These are phyloP conservation scores for Neopestalotiopsis sp. DNA, from an alignment of 2,329 filamentous ascomycete species.

Conservation along the genomic window DNA sequence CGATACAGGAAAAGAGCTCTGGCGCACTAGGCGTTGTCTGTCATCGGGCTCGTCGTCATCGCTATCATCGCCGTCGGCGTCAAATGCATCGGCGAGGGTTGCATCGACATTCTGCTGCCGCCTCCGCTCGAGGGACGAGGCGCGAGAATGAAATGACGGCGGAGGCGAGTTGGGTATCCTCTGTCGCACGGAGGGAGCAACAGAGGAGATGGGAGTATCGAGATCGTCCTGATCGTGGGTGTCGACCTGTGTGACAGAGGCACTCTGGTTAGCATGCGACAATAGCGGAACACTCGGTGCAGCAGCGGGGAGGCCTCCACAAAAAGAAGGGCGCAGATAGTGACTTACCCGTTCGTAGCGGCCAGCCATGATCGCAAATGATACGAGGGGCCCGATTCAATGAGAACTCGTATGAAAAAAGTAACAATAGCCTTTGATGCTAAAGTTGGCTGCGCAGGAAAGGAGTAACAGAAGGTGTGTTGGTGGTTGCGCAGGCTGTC, in stretches of 20 bases:
- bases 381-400: background rate
- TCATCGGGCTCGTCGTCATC: constrained; percentile 79
- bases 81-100: constrained; percentile 92
- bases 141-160: constrained; percentile 87
- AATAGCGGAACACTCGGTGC: background rate
- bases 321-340: background rate
- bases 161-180: constrained; percentile 65
- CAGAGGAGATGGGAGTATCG: constrained; percentile 35
- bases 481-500: background rate
- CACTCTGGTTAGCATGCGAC: constrained; percentile 24
- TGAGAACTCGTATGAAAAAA: background rate
- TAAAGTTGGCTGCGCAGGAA: background rate
- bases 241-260: constrained; percentile 51
- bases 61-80: constrained; percentile 75
- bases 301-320: constrained; percentile 1
- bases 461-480: background rate
- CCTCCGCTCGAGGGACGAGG: constrained; percentile 67
- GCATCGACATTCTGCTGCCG: constrained; percentile 63
- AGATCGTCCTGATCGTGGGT: constrained; percentile 61
- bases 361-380: constrained; percentile 50
- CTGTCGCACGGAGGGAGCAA: constrained; percentile 32
- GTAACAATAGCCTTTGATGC: background rate
- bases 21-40: constrained; percentile 83
- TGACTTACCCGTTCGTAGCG: constrained; percentile 63
- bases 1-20: constrained; percentile 48